Conservation (phyloP, 441 rosid genomes). For the Biscutella auriculata region DNA sequence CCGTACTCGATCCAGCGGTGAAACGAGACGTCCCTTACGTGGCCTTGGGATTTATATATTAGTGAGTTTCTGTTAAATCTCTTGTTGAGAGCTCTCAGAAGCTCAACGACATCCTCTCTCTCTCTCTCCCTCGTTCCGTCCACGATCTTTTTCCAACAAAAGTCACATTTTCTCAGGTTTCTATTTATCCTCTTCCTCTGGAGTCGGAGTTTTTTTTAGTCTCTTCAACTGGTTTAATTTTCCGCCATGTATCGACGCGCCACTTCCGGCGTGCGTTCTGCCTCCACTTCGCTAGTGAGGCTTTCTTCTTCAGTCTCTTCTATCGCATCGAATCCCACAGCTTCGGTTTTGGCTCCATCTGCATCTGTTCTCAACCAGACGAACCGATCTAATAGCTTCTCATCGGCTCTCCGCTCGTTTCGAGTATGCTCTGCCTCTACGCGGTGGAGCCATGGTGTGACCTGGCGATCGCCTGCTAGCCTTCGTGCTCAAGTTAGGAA, state of each 20-base stretch:
- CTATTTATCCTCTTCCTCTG: not conserved
- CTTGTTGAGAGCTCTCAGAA: not conserved
- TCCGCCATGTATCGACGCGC: slow-evolving; percentile 27
- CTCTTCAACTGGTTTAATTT: not conserved
- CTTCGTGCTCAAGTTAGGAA: slow-evolving; percentile 38
- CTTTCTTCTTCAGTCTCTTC: slow-evolving; percentile 26
- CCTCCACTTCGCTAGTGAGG: slow-evolving; percentile 21
- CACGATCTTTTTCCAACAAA: slow-evolving; percentile 7
- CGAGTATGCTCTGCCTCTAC: slow-evolving; percentile 30
- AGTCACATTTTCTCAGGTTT: not conserved
- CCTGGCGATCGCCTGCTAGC: slow-evolving; percentile 36
- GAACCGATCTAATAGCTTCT: slow-evolving; percentile 36
- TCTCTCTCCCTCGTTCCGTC: not conserved
- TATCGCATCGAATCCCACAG: slow-evolving; percentile 11
- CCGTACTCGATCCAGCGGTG: no score
- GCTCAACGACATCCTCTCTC: not conserved
- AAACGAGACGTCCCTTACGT: not conserved
- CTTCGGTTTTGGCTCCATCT: slow-evolving; percentile 15
- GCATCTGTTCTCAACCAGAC: slow-evolving; percentile 20
- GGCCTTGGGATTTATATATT: slow-evolving; percentile 6
- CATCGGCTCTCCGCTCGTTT: slow-evolving; percentile 32
- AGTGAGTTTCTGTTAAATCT: not conserved
- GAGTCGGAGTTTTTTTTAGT: not conserved
- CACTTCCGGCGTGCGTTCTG: slow-evolving; percentile 30
- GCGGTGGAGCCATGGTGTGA: slow-evolving; percentile 43